Base-by-base conservation (phyloP, 345 rosid genomes). In the Microcos paniculata region DNA sequence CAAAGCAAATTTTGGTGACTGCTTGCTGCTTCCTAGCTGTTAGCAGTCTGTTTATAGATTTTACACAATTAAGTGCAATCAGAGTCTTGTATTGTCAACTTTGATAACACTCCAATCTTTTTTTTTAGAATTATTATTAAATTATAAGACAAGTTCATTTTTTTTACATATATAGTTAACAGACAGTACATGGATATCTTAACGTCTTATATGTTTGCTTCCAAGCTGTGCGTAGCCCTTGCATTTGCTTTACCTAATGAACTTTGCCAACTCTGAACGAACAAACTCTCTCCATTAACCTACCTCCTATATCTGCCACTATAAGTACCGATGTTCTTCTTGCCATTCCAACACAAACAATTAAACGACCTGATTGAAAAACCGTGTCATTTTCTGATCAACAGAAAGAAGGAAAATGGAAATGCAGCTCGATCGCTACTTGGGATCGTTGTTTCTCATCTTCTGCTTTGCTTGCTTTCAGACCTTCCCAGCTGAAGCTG, bases 131-230 rank as follows among this genome's bases (percentile, higher is more conserved):
- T n/a, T n/a, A n/a, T n/a, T n/a, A 35, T 2, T 35, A 35, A 35
- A 35, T 35, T 35, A 35, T 35, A 35, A 1, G 6, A 35, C 40
- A 35, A 35, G 4, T 35, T 5, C n/a, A n/a, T n/a, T n/a, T 7
- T 61, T 9, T 62, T 19, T 9, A 2, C 14, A 3, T 18, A 58
- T 38, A 11, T 71, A 38, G 42, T 67, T 67, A 42, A 43, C 55
- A 28, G 28, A 75, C n/a, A 61, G 10, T 48, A 76, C 63, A 62
- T 55, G 70, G 63, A 72, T 76, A 31, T 79, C 75, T 76, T 72
- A 79, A 73, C 80, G 8, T 71, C 75, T 62, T 76, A 11, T 16
- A 24, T 75, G 62, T 42, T 79, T 76, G 85, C 82, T 82, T 79
- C 35, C 43, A 72, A 76, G 85, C 38, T 72, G 72, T 62, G 62